These are phyloP conservation scores for Aegilops sharonensis DNA, from an alignment of 176 grass and related monocot genomes.

Conservation along the genomic window DNA sequence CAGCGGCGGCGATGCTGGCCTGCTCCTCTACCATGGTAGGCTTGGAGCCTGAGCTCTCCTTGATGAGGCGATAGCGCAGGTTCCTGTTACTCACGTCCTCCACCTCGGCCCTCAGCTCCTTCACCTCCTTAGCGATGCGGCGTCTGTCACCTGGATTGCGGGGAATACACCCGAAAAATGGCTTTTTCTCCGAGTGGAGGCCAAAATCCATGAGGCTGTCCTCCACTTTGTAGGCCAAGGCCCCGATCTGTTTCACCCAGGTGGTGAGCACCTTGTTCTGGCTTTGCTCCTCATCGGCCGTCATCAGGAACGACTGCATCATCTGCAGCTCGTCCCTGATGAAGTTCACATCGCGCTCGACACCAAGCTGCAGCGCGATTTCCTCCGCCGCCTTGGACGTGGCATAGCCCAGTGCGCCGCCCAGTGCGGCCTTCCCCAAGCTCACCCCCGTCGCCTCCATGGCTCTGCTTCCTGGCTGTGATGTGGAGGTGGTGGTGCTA, in stretches of 20 bases:
- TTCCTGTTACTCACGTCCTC: no score
- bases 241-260: not conserved
- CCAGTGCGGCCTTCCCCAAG: no score
- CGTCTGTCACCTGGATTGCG: no score
- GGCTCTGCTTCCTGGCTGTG: not conserved
- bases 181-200: not conserved
- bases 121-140: no score
- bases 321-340: slow-evolving; percentile 45
- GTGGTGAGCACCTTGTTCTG: not conserved
- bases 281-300: not conserved
- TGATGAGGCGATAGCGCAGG: no score
- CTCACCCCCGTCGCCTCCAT: slow-evolving; percentile 21
- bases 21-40: accelerated
- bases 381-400: not conserved
- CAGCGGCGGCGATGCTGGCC: not conserved
- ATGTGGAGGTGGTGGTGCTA: no score
- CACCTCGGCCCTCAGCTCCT: no score
- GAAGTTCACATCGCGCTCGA: not conserved
- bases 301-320: slow-evolving; percentile 38
- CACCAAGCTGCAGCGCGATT: slow-evolving; percentile 27
- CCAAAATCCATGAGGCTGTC: slow-evolving; percentile 22
- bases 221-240: not conserved
- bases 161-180: no score
- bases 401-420: no score
- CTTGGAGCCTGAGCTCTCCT: not conserved